Evolutionary conservation across 805 yeast species (phyloP), one percentile per base, ranked within the genome.

Genomic region (Yarrowia sp.): DNA sequence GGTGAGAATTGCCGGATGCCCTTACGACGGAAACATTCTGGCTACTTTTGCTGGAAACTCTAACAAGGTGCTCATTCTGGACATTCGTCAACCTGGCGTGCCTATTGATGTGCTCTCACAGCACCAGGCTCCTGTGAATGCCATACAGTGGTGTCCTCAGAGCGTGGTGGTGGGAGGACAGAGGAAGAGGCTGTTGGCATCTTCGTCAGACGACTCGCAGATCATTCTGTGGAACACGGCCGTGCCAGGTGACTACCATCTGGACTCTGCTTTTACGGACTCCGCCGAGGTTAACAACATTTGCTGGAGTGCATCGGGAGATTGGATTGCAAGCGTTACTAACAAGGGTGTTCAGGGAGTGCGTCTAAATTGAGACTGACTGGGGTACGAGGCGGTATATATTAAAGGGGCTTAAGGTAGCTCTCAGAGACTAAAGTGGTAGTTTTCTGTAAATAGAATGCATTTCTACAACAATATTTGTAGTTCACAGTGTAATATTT

Each of bases 71-170:
- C 78, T 85, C 26, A 79, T 93, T 12, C 79, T 95, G 65, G 99
- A 93, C 74, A 83, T 92, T 79, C 81, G 99, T 67, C 85, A 87
- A 73, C 97, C 98, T 0, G 96, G 97, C 3, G 74, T 85, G 1
- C 97, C 98, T 0, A 80, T 88, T 1, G 75, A 82, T n/a, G 82
- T 83, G 0, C 78, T 93, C 44, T 85, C 85, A 36, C 92, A 88
- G 16, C 96, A 88, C 73, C 71, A 77, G 28, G 84, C 85, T 0
- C 80, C 88, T 1, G 83, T 93, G 24, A 93, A 93, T 72, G 80
- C 85, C 67, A 82, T 92, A 17, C 76, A 81, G 62, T 93, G 98
- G 98, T 93, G 92, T 70, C 98, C 98, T 0, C 65, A 67, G 26
- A 68, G 67, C 21, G 66, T 44, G 17, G 68, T 64, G n/a, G 61